phyloP scores from a whole-genome alignment of 2,329 filamentous ascomycete genomes.

The Coniochaeta sp. region DNA sequence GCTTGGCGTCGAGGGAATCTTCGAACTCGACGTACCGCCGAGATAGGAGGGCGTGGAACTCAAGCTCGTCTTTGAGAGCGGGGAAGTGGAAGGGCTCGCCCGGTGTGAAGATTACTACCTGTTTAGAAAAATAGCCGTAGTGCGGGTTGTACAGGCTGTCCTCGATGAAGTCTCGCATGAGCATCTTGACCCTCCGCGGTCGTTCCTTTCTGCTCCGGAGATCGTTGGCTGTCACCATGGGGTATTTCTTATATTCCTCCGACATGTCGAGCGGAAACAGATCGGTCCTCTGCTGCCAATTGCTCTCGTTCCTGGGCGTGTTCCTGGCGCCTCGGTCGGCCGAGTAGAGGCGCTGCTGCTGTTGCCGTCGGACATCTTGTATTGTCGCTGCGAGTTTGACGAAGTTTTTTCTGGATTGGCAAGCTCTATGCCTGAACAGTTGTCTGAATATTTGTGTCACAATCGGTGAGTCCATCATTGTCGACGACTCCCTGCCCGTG shows the following conservation, averaged over 20 bases:
- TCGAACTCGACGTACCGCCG: slow-evolving; percentile 85
- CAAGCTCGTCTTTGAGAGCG: slow-evolving; percentile 70
- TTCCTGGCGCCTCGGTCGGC: slow-evolving; percentile 14
- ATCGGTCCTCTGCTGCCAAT: slow-evolving; percentile 81
- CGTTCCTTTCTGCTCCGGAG: slow-evolving; percentile 66
- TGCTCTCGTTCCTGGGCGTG: slow-evolving; percentile 46
- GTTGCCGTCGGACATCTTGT: slow-evolving; percentile 31
- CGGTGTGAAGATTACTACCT: slow-evolving; percentile 91
- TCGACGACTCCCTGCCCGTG: neutral
- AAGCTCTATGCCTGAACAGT: slow-evolving; percentile 70
- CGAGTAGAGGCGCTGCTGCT: slow-evolving; percentile 20
- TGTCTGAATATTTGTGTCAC: slow-evolving; percentile 75
- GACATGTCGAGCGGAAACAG: slow-evolving; percentile 69
- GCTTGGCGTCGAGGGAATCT: slow-evolving; percentile 71
- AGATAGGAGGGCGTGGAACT: slow-evolving; percentile 72
- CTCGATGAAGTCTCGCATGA: slow-evolving; percentile 98
- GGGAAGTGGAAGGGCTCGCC: slow-evolving; percentile 89
- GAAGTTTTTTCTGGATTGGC: slow-evolving; percentile 43
- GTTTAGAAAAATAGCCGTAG: slow-evolving; percentile 95
- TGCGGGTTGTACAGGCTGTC: slow-evolving; percentile 91
- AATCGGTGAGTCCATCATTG: slow-evolving; percentile 71
- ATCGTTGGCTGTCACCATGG: slow-evolving; percentile 76
- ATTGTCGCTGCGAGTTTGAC: slow-evolving; percentile 27
- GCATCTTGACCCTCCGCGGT: slow-evolving; percentile 88
- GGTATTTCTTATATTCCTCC: slow-evolving; percentile 75